phyloP scores from a whole-genome alignment of 2,329 filamentous ascomycete species.

The Aspergillus candidus region DNA sequence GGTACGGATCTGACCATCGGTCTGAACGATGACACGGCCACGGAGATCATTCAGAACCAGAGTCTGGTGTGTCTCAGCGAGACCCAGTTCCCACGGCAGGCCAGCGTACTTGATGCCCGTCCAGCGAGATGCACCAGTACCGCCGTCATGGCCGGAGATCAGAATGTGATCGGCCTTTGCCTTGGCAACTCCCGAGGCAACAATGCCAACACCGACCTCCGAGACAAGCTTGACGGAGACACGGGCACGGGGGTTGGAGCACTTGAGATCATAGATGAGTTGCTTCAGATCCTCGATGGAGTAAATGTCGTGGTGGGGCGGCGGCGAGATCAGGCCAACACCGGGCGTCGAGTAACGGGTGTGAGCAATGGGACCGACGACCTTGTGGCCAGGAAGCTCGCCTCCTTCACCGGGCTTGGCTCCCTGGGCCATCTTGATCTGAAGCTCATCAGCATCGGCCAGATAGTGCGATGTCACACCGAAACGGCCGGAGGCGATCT shows the following conservation, averaged over 20 bases:
- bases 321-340: slow-evolving; percentile 91
- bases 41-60: slow-evolving; percentile 91
- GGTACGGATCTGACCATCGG: slow-evolving; percentile 87
- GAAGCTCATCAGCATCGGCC: slow-evolving; percentile 88
- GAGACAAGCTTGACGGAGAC: slow-evolving; percentile 97
- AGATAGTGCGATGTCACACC: slow-evolving; percentile 94
- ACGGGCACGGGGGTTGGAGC: slow-evolving; percentile 83
- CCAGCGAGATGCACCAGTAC: slow-evolving; percentile 93
- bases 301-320: slow-evolving; percentile 97
- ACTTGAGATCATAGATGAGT: slow-evolving; percentile 95
- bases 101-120: slow-evolving; percentile 98
- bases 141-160: slow-evolving; percentile 94
- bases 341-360: slow-evolving; percentile 94
- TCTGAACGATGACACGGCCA: slow-evolving; percentile 92
- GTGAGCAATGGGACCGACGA: slow-evolving; percentile 85
- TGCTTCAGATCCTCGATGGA: slow-evolving; percentile 98
- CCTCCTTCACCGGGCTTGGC: slow-evolving; percentile 97
- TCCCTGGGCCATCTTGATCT: slow-evolving; percentile 99
- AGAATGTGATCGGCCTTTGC: slow-evolving; percentile 95
- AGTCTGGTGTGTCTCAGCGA: slow-evolving; percentile 95
- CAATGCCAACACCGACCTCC: slow-evolving; percentile 94
- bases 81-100: slow-evolving; percentile 92
- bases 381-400: slow-evolving; percentile 94
- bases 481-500: slow-evolving; percentile 92
- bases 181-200: slow-evolving; percentile 94